Evolutionary conservation across 768 basidiomycete genomes (phyloP), one percentile per base, ranked within the genome.

Genomic region (Leccinellum albellum): DNA sequence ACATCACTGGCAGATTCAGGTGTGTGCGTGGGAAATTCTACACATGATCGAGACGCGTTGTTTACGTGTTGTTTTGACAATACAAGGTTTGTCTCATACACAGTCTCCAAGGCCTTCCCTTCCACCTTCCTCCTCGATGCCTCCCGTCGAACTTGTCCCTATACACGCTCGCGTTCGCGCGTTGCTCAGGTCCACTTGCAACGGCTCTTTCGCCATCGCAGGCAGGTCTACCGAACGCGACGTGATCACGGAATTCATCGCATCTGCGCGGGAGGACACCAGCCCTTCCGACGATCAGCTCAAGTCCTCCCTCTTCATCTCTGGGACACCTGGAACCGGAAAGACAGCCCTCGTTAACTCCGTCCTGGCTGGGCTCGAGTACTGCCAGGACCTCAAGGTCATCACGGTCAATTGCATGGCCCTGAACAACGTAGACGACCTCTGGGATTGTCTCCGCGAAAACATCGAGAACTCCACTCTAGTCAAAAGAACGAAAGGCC

Each of bases 241-340:
- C 17, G 68, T 69, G 14, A 84, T 93, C 65, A 69, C 74, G 20
- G 68, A 76, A 12, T 94, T 92, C 73, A 68, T 92, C 62, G 65
- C 73, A 21, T 75, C 79, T 5, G 87, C 88, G 66, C 66, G 83
- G 23, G 68, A 72, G 23, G 68, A 72, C 17, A 42, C 70, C 46
- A 64, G 66, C 21, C 24, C 23, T 26, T n/a, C 53, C 17, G 29
- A 45, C 21, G 64, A 63, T 24, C 57, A 58, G 4, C 53, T 59
- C 23, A 66, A 73, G 26, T 76, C 82, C 10, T 79, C 82, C 44
- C 77, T 96, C 56, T 98, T 95, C 71, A 86, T 98, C 52, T 95
- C 94, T 9, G 96, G 96, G 9, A 84, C 92, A 2, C 94, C 94
- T 4, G 96, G 95, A 1, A 93, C 92, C 3, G 93, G 93, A 20